Conservation (phyloP, 2,329 filamentous ascomycete genomes). For the Aspergillus ruber region DNA sequence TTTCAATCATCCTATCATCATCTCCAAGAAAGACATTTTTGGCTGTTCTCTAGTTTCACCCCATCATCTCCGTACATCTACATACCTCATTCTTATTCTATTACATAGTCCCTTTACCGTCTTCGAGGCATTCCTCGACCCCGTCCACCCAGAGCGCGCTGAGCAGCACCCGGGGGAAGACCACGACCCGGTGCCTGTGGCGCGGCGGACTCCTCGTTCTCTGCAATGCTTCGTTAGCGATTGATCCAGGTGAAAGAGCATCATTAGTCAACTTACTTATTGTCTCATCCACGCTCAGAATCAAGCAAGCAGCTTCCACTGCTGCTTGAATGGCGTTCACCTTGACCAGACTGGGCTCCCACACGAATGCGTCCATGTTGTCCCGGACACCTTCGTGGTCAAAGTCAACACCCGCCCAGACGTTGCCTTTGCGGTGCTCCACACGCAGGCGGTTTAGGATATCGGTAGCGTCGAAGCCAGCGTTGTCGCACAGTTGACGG, state of each 20-base stretch:
- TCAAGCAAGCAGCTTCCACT: conserved; percentile 90
- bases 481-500: conserved; percentile 95
- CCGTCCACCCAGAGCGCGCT: conserved; percentile 78
- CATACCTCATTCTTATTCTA: background rate
- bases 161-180: conserved; percentile 74
- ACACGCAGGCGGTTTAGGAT: conserved; percentile 94
- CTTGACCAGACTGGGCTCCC: conserved; percentile 95
- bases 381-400: conserved; percentile 83
- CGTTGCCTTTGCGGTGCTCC: conserved; percentile 87
- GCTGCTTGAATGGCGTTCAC: conserved; percentile 95
- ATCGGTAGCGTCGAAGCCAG: conserved; percentile 95
- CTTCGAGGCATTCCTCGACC: conserved; percentile 75
- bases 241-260: background rate
- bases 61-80: no score
- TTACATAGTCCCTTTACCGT: conserved; percentile 7
- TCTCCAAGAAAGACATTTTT: background rate
- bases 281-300: conserved; percentile 94
- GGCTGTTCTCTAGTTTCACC: background rate
- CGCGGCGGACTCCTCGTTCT: conserved; percentile 85
- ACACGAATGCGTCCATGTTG: conserved; percentile 93
- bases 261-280: conserved; percentile 57
- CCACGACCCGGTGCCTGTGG: conserved; percentile 73
- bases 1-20: background rate
- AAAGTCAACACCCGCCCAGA: conserved; percentile 96
- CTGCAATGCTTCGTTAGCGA: conserved; percentile 30